Base-by-base conservation (phyloP, 192 early-diverging fungal genomes). In the Umbelopsis isabellina region DNA sequence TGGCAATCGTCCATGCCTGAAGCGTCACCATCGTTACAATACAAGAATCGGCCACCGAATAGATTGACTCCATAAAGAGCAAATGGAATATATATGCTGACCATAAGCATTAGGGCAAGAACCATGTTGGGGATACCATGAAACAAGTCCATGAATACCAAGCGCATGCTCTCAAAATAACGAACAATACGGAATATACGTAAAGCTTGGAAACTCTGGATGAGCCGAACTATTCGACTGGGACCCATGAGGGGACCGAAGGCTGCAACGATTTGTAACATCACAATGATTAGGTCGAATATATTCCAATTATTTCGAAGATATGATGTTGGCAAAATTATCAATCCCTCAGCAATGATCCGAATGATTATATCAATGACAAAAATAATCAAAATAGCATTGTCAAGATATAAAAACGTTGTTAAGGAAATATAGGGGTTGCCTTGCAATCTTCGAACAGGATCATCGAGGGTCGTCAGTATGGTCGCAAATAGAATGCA, bases 81-180 rank as follows among this genome's bases (percentile, higher is more conserved):
- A 55, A 75, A 75, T 22, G 74, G 74, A 33, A 75, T 66, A 52
- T 71, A 75, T 13, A 71, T 69, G 12, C 71, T 11, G 5, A 75
- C 30, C 50, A 71, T 75, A 13, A 75, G 48, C 13, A 46, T 41
- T 8, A 49, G 41, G 2, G 74, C 74, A 23, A 66, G 64, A 18
- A 75, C n/a, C 35, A 75, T 49, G 22, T 71, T 75, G 11, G 74
- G 74, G n/a, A 75, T 44, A 8, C 68, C 74, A 71, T 71, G 46
- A 3, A 75, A 16, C n/a, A 70, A 16, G 11, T 75, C 74, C 4
- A 71, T 11, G 33, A 75, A 75, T 6, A 75, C 50, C 2, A 66
- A 15, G 18, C 69, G 45, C 49, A 71, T 71, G 2, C 67, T 69
- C 8, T 51, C 58, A 13, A 75, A 49, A 30, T 67, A 75, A 37